These are phyloP conservation scores for Citrus reticulata DNA, from an alignment of 345 rosid species.

Conservation along the genomic window DNA sequence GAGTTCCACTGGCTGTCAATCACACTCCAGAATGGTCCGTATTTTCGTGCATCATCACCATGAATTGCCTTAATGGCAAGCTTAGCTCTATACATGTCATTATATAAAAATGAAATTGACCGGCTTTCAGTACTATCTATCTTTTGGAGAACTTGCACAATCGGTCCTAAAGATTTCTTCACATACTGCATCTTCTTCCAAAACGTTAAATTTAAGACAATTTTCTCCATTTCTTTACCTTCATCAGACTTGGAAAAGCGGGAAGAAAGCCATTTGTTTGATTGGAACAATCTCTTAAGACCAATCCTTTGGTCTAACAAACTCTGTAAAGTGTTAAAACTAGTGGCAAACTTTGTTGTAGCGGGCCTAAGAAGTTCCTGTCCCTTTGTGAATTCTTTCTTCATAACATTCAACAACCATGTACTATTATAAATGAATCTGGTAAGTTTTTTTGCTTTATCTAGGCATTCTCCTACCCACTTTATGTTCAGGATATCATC, in stretches of 20 bases:
- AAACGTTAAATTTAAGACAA: conserved; percentile 48
- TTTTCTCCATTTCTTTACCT: conserved; percentile 64
- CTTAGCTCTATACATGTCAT: conserved; percentile 58
- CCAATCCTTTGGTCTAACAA: conserved; percentile 55
- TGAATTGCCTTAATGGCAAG: conserved; percentile 56
- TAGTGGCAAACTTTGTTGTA: conserved; percentile 40
- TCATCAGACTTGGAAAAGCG: conserved; percentile 45
- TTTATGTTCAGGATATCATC: conserved; percentile 62
- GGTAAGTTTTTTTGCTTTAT: conserved; percentile 57
- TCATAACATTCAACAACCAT: conserved; percentile 62
- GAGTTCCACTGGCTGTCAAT: conserved; percentile 73
- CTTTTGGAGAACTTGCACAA: conserved; percentile 56
- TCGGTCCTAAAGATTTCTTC: conserved; percentile 61
- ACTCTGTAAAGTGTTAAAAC: conserved; percentile 52
- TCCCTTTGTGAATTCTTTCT: conserved; percentile 62
- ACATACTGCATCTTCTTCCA: conserved; percentile 73
- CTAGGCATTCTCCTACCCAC: conserved; percentile 58
- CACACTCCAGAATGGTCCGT: conserved; percentile 74
- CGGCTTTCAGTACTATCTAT: conserved; percentile 38
- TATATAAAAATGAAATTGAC: conserved; percentile 52
- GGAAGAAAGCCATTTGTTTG: conserved; percentile 62
- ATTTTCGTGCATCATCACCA: conserved; percentile 59
- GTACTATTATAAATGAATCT: conserved; percentile 53
- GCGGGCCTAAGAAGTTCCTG: conserved; percentile 64
- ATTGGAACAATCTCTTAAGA: conserved; percentile 68